These are phyloP conservation scores for Trametes polyzona DNA, from an alignment of 1,284 basidiomycete species.

Conservation along the genomic window DNA sequence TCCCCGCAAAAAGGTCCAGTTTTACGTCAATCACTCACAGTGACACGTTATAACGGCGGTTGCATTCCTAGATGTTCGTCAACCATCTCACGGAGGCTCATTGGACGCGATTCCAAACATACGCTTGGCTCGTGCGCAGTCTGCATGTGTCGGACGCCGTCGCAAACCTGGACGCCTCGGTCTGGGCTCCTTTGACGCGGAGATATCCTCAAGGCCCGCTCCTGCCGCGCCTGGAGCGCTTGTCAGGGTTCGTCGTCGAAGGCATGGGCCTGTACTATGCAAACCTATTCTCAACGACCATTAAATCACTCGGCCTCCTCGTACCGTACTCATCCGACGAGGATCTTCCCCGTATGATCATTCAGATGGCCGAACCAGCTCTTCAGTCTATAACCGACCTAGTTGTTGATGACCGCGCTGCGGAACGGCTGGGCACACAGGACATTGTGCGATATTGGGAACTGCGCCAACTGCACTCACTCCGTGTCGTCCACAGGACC, in stretches of 20 bases:
- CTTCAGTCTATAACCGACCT: neutral
- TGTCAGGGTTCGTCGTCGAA: conserved; percentile 1
- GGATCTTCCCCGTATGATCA: neutral
- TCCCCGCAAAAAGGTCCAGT: too few species aligned
- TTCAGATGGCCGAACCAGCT: neutral
- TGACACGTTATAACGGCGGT: too few species aligned
- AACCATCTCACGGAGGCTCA: too few species aligned
- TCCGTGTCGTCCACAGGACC: too few species aligned
- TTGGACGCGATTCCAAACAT: too few species aligned
- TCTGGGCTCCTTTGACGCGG: conserved; percentile 4
- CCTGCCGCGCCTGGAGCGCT: conserved; percentile 4
- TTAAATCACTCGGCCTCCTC: neutral
- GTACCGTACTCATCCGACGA: neutral
- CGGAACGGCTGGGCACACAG: too few species aligned
- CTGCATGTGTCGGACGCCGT: neutral
- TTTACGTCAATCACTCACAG: too few species aligned
- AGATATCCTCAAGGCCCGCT: conserved; percentile 1
- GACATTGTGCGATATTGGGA: too few species aligned
- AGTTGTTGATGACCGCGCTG: neutral
- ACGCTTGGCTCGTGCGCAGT: neutral
- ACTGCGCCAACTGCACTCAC: too few species aligned
- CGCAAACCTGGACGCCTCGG: neutral
- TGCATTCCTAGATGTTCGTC: too few species aligned
- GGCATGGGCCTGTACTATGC: neutral
- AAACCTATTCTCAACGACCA: conserved; percentile 2